Evolutionary conservation across 2,329 filamentous ascomycete genomes (phyloP), one percentile per base, ranked within the genome.

Genomic region (Microcera coccophila): DNA sequence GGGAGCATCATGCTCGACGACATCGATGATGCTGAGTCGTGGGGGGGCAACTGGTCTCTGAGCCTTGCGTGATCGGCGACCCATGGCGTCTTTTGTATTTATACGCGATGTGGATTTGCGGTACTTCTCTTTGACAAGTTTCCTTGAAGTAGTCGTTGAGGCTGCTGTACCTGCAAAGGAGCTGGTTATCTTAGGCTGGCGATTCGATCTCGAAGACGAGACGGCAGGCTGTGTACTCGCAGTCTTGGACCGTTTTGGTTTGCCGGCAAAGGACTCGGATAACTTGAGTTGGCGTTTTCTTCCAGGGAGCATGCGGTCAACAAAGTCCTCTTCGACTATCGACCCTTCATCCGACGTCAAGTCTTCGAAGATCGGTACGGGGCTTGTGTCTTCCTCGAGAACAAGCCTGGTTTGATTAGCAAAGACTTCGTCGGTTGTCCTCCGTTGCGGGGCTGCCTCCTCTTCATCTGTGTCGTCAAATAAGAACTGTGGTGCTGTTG

Each of bases 21-120:
- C 72, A 59, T 84, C 81, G n/a, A 84, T 57, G 42, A 84, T 82
- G 50, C 81, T 75, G 16, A 84, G 67, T 16, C 60, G 62, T 3
- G 77, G 76, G n/a, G 74, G 64, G 2, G 51, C 36, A 26, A 38
- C 21, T 9, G 17, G 17, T 22, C 39, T 55, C 10, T 32, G 38
- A 4, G 28, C 28, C 8, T 43, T 43, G 21, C 31, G 39, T 18
- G 28, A 12, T 17, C 36, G 31, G 4, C 39, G 41, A 36, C 46
- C 48, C 39, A 36, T 51, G 17, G 24, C 36, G 3, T 28, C 34
- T 15, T 47, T 43, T 12, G 29, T 32, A 17, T 31, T 50, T 20
- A 35, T 38, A 18, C 33, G 44, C 9, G 31, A 28, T 3, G 34
- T 38, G n/a, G 47, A 37, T 11, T 53, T 45, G 33, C 49, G 51